Conservation (phyloP, 495 filamentous ascomycete genomes). For the Penicillium canescens region DNA sequence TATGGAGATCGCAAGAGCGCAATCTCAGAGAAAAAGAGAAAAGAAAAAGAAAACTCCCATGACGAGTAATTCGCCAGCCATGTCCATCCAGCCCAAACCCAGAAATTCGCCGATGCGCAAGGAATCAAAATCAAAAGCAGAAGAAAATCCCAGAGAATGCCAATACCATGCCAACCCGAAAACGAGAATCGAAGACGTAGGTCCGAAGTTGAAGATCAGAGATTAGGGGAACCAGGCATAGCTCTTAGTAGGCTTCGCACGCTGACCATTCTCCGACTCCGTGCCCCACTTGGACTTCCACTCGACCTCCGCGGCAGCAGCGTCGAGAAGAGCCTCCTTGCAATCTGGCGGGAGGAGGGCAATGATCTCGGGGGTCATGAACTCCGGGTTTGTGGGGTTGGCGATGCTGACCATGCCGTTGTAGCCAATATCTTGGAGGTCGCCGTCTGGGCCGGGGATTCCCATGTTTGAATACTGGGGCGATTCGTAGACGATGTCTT, state of each 20-base stretch:
- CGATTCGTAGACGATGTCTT: constrained; percentile 67
- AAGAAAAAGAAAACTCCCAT: constrained; percentile 10
- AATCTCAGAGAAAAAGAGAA: constrained; percentile 2
- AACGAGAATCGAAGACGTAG: too few species aligned
- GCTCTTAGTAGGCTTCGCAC: constrained; percentile 52
- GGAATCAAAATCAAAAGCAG: neutral
- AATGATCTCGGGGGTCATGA: constrained; percentile 65
- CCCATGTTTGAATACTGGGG: constrained; percentile 59
- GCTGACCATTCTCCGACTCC: constrained; percentile 53
- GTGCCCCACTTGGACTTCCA: constrained; percentile 76
- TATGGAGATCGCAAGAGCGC: neutral
- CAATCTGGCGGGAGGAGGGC: constrained; percentile 71
- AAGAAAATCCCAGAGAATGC: neutral
- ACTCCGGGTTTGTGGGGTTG: constrained; percentile 40
- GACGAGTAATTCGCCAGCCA: constrained; percentile 10
- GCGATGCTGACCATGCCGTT: constrained; percentile 61
- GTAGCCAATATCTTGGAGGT: constrained; percentile 57
- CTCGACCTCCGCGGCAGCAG: constrained; percentile 56
- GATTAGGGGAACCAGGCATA: constrained; percentile 48
- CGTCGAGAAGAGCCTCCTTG: constrained; percentile 64
- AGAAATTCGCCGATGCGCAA: constrained; percentile 7
- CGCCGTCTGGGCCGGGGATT: constrained; percentile 65
- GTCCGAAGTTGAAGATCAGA: neutral
- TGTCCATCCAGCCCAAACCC: constrained; percentile 16
- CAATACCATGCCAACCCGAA: too few species aligned